Base-by-base conservation (phyloP, 495 filamentous ascomycete species). In the Barbatosphaeria neglecta region DNA sequence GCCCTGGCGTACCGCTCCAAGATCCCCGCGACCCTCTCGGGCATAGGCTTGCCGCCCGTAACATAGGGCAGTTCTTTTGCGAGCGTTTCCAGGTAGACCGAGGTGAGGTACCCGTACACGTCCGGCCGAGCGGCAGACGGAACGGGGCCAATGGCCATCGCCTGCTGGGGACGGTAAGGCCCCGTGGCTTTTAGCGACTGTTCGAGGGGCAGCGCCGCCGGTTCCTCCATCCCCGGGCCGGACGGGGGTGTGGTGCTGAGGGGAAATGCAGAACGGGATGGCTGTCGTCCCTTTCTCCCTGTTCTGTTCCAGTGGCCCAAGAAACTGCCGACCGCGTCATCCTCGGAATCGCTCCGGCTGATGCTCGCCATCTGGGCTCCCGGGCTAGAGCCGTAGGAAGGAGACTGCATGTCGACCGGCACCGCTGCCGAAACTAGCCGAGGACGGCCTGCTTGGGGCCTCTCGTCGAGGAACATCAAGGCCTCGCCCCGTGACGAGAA, bases 281-380 rank as follows among this genome's bases (percentile, higher is more conserved):
- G 66, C 3, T 57, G 49, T 15, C 68, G 62, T 17, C 68, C 60
- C 44, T 61, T 64, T 37, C 65, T 61, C 19, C 57, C 50, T 22
- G 49, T 41, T 10, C 63, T 61, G 7, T 70, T 66, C 43, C 66
- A 69, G 18, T 76, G 63, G 8, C 75, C 73, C 15, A 83, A 57
- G 40, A 78, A 76, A 45, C 70, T 77, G 19, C 80, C 81, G 43
- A 81, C 72, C 11, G 74, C 72, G 43, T 77, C 76, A 42, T 85
- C 82, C 54, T 87, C 83, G 3, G 75, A 75, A 22, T 82, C 79
- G 55, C 79, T 84, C 31, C 77, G 73, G 52, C 78, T 84, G 33
- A 78, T 62, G 50, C 67, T 64, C 46, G 77, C 59, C 52, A 67
- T 52, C 13, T 70, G 68, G 4, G 62, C 66, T 31, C 52, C 58